phyloP scores from a whole-genome alignment of 2,329 filamentous ascomycete genomes.

The Apiospora rasikravindrae region DNA sequence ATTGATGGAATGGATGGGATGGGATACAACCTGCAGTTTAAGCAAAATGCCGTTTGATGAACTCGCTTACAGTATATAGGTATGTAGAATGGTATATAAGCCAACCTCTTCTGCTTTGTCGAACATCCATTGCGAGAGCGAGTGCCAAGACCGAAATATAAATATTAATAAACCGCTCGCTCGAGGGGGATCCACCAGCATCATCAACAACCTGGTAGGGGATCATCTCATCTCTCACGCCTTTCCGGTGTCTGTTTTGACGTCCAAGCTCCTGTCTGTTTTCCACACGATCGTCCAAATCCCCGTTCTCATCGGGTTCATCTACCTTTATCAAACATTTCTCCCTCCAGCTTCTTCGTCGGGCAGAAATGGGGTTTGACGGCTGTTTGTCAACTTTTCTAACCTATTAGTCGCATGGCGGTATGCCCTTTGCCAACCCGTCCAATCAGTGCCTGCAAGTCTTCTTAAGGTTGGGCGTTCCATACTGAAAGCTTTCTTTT shows the following conservation, averaged over 20 bases:
- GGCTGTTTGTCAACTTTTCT: background rate
- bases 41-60: background rate
- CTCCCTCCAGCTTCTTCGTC: background rate
- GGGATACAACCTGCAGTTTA: background rate
- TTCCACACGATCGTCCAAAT: conserved; percentile 8
- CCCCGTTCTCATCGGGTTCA: background rate
- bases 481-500: background rate
- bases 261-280: conserved; percentile 5
- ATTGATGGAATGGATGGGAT: background rate
- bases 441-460: background rate
- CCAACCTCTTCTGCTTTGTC: background rate
- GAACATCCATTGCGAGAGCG: background rate
- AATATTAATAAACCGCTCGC: background rate
- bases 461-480: background rate
- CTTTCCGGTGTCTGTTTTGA: background rate
- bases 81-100: background rate
- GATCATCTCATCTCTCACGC: conserved; percentile 10
- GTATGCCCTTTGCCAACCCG: background rate
- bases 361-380: background rate
- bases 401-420: background rate
- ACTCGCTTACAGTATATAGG: background rate
- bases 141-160: background rate
- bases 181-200: conserved; percentile 1
- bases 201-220: conserved; percentile 1
- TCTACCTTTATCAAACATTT: background rate